Conservation (phyloP, 2,329 filamentous ascomycete species). For the Corniculantispora saksenae region DNA sequence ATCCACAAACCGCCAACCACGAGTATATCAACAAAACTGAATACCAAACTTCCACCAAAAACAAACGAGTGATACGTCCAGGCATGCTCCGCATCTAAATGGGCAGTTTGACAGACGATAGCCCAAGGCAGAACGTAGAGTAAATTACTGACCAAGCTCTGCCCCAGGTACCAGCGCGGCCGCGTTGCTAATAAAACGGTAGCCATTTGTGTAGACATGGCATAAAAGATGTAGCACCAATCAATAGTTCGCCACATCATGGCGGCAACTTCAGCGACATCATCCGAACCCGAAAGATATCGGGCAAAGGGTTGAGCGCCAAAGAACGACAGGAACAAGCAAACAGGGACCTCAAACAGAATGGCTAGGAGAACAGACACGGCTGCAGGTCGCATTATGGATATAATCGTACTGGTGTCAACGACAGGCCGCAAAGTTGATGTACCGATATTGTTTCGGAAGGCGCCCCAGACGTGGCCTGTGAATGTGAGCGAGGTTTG, state of each 20-base stretch:
- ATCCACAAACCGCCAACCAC: conserved; percentile 53
- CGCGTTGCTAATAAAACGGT: conserved; percentile 64
- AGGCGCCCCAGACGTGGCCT: conserved; percentile 65
- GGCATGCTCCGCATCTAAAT: conserved; percentile 53
- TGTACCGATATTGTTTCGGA: conserved; percentile 35
- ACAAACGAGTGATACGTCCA: conserved; percentile 69
- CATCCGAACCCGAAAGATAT: conserved; percentile 59
- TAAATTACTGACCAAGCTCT: conserved; percentile 66
- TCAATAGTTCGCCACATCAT: conserved; percentile 66
- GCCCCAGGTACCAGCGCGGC: conserved; percentile 67
- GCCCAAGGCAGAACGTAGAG: conserved; percentile 72
- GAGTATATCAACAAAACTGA: conserved; percentile 61
- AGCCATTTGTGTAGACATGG: conserved; percentile 64
- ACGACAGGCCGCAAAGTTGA: conserved; percentile 23
- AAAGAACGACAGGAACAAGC: conserved; percentile 60
- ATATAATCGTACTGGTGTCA: conserved; percentile 25
- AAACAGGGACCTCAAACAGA: conserved; percentile 61
- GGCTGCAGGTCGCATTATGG: conserved; percentile 54
- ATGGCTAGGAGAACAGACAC: conserved; percentile 55
- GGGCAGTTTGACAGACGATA: conserved; percentile 56
- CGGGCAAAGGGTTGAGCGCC: conserved; percentile 62
- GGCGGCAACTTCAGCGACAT: conserved; percentile 60
- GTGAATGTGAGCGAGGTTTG: conserved; percentile 65
- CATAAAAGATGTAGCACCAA: conserved; percentile 72
- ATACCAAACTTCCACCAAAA: conserved; percentile 69